Conservation (phyloP, 2,329 filamentous ascomycete species). For the Monilinia aucupariae region DNA sequence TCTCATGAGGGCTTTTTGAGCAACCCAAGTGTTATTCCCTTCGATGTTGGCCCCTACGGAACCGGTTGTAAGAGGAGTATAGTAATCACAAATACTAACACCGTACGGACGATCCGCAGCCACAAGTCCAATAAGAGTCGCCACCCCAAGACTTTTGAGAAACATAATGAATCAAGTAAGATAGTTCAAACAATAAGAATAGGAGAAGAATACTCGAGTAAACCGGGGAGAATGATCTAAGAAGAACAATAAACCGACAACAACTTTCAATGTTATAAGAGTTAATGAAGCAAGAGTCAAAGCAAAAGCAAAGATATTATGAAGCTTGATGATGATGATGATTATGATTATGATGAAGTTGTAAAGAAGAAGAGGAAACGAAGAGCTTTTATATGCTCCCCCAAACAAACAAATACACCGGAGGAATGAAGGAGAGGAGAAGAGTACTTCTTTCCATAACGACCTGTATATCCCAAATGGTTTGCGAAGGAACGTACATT, state of each 20-base stretch:
- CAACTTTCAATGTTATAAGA: neutral
- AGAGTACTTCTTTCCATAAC: neutral
- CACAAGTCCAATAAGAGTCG: slow-evolving; percentile 16
- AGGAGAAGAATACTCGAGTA: neutral
- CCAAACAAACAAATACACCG: neutral
- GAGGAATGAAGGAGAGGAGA: too few relatives aligned
- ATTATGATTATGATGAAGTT: neutral
- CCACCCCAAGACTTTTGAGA: slow-evolving; percentile 24
- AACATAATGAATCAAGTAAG: slow-evolving; percentile 21
- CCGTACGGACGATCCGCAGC: slow-evolving; percentile 43
- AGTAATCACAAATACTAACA: slow-evolving; percentile 57
- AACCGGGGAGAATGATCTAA: too few relatives aligned
- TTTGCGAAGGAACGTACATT: neutral
- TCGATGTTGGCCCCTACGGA: slow-evolving; percentile 34
- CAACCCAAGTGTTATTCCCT: slow-evolving; percentile 53
- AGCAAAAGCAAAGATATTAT: neutral
- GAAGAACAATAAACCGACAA: too few relatives aligned
- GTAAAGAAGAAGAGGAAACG: neutral
- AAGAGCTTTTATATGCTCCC: neutral
- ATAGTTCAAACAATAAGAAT: neutral
- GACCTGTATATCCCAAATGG: neutral
- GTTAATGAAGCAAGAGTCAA: neutral
- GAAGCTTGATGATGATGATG: too few relatives aligned
- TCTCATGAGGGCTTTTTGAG: slow-evolving; percentile 51
- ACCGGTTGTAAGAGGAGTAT: slow-evolving; percentile 42